Evolutionary conservation across 2,329 filamentous ascomycete genomes (phyloP).

Genomic region (Colletotrichum sansevieriae): DNA sequence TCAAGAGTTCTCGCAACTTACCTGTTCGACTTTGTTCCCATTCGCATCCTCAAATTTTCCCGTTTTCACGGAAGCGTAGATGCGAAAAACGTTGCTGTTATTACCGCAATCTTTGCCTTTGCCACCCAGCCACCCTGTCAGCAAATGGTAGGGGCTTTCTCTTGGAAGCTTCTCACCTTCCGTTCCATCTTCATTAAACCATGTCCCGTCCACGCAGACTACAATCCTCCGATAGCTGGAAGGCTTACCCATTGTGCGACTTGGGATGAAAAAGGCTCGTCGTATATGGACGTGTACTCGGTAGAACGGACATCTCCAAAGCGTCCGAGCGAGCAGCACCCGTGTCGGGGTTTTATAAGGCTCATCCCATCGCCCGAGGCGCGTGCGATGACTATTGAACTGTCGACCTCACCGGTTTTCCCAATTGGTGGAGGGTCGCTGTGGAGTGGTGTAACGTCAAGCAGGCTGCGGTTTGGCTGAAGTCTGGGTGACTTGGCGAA

Average conservation of each 20-base stretch:
- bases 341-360: no score
- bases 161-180: slow-evolving; percentile 24
- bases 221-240: slow-evolving; percentile 24
- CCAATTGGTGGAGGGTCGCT: no score
- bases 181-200: slow-evolving; percentile 33
- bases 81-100: slow-evolving; percentile 31
- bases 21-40: slow-evolving; percentile 21
- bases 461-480: no score
- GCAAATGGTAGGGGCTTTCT: neutral
- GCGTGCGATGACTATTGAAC: no score
- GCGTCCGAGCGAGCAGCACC: no score
- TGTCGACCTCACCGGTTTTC: no score
- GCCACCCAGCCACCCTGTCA: no score
- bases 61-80: slow-evolving; percentile 26
- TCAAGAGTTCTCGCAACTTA: neutral
- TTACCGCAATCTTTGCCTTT: slow-evolving; percentile 30
- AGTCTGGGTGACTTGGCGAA: no score
- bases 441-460: no score
- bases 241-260: neutral
- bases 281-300: no score
- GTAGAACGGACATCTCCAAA: no score
- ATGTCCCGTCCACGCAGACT: slow-evolving; percentile 37
- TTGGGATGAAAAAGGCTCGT: neutral
- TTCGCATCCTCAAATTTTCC: slow-evolving; percentile 14
- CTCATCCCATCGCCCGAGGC: no score